A percentile compares a stretch with the other conserved stretches of the same genome.
These are phyloP conservation scores for Pichia sp. DNA, from an alignment of 1,139 yeast species.

Conservation along the genomic window DNA sequence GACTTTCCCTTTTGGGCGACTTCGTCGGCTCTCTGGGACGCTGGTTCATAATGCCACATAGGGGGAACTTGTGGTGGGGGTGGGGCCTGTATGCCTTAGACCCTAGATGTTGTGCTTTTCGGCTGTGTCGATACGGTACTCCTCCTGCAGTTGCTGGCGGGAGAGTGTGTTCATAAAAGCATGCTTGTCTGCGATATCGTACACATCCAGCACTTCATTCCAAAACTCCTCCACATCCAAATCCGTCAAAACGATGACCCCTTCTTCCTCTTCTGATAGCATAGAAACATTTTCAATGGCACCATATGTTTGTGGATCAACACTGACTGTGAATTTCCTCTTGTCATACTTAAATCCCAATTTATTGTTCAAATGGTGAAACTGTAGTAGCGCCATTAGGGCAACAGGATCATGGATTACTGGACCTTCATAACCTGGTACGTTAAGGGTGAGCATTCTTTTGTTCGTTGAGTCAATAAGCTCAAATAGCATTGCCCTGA, in stretches of 20 bases:
- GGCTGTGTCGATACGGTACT: neutral
- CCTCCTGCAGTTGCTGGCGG: slow-evolving; percentile 6
- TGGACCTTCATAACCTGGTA: slow-evolving; percentile 49
- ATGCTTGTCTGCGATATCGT: slow-evolving; percentile 25
- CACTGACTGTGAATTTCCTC: slow-evolving; percentile 28
- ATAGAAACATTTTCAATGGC: slow-evolving; percentile 9
- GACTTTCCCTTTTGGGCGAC: no score
- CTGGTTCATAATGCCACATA: no score
- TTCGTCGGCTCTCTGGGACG: no score
- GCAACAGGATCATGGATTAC: slow-evolving; percentile 82
- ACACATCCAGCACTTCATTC: slow-evolving; percentile 39
- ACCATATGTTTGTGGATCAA: slow-evolving; percentile 29
- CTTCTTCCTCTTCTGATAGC: slow-evolving; percentile 35
- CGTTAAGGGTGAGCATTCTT: slow-evolving; percentile 37
- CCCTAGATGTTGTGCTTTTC: no score
- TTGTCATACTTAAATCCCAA: slow-evolving; percentile 31
- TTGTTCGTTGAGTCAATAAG: slow-evolving; percentile 48
- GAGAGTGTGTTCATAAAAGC: slow-evolving; percentile 14
- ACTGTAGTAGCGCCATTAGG: slow-evolving; percentile 47
- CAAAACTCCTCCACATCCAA: slow-evolving; percentile 47
- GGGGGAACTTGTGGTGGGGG: no score
- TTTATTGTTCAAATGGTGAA: slow-evolving; percentile 27
- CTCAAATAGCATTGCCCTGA: slow-evolving; percentile 49
- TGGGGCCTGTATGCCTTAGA: no score
- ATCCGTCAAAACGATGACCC: slow-evolving; percentile 39